Conservation (phyloP, 495 filamentous ascomycete genomes). For the Penicillium malachiteum region DNA sequence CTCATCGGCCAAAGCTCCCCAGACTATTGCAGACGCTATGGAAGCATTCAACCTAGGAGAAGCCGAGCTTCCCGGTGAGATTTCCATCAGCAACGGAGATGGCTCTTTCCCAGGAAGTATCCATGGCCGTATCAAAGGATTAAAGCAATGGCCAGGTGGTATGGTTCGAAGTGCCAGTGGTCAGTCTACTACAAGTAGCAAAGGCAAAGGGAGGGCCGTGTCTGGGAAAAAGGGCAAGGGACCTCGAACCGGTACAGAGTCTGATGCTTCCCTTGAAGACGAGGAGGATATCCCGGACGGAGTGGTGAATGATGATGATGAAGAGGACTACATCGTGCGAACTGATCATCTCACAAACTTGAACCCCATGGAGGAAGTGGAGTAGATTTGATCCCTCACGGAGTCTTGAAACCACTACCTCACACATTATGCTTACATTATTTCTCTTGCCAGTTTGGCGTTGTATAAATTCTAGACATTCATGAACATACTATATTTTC, state of each 20-base stretch:
- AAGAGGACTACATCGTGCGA: conserved; percentile 51
- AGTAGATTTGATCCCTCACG: conserved; percentile 8
- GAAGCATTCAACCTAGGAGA: conserved; percentile 34
- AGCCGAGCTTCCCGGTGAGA: conserved; percentile 16
- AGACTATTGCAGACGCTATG: conserved; percentile 41
- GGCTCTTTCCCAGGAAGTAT: conserved; percentile 18
- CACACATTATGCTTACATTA: not conserved
- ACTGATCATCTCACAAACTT: conserved; percentile 37
- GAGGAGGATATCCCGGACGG: conserved; percentile 41
- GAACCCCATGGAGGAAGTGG: conserved; percentile 27
- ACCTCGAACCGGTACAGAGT: conserved; percentile 23
- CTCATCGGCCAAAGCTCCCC: conserved; percentile 24
- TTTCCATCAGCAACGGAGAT: conserved; percentile 35
- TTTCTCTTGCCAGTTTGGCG: not conserved
- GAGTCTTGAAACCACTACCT: not conserved
- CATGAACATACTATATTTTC: not conserved
- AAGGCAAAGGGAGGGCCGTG: conserved; percentile 28
- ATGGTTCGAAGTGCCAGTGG: conserved; percentile 30
- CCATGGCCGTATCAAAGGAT: conserved; percentile 29
- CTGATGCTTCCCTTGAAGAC: conserved; percentile 39
- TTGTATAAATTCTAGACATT: no score
- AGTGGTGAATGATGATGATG: conserved; percentile 39
- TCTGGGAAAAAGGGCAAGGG: conserved; percentile 44
- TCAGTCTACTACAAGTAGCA: conserved; percentile 29
- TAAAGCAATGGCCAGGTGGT: conserved; percentile 29